phyloP scores from a whole-genome alignment of 495 filamentous ascomycete species.

The Aspergillus biplanus region DNA sequence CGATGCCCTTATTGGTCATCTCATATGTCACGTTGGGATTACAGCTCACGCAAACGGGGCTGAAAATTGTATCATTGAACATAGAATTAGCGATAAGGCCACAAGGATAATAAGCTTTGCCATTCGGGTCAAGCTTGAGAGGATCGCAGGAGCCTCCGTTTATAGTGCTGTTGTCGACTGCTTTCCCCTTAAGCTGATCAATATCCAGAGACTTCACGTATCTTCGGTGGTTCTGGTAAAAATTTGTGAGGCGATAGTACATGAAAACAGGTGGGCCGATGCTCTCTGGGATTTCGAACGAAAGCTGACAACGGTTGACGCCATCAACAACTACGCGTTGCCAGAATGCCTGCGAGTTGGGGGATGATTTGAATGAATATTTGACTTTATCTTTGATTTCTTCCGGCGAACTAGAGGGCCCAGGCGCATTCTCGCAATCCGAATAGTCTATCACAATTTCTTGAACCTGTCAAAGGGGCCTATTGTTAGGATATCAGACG shows the following conservation, averaged over 20 bases:
- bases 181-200: conserved; percentile 78
- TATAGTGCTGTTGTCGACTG: conserved; percentile 62
- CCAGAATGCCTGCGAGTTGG: conserved; percentile 42
- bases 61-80: conserved; percentile 91
- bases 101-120: conserved; percentile 88
- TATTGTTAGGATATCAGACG: conserved; percentile 21
- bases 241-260: conserved; percentile 96
- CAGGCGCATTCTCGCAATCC: conserved; percentile 62
- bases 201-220: conserved; percentile 89
- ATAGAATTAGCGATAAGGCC: conserved; percentile 94
- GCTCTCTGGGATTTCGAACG: conserved; percentile 76
- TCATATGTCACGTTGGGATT: conserved; percentile 55
- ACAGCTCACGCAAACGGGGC: conserved; percentile 57
- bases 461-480: conserved; percentile 65
- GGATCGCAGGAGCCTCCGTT: conserved; percentile 74
- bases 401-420: background rate
- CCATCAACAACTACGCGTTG: conserved; percentile 28
- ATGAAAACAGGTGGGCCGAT: conserved; percentile 80
- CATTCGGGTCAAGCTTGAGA: conserved; percentile 56
- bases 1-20: conserved; percentile 79
- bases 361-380: conserved; percentile 64
- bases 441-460: conserved; percentile 91
- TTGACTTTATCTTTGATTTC: conserved; percentile 59
- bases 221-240: conserved; percentile 98
- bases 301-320: conserved; percentile 61